Evolutionary conservation across 306 rosid species (phyloP).

Genomic region (Erythrophleum fordii): DNA sequence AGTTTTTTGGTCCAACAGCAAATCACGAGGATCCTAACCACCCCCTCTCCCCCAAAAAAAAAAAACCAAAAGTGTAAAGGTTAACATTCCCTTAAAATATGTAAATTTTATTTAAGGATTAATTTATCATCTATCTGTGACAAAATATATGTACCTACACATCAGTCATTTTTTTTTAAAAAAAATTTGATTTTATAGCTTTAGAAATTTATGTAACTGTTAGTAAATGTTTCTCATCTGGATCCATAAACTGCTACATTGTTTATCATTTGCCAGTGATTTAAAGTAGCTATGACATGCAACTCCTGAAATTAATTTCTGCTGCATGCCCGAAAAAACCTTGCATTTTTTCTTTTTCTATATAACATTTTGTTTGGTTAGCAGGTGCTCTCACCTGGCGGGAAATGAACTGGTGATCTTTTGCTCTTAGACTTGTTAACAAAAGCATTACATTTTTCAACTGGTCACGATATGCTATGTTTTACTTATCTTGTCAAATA

Average conservation of each 20-base stretch:
- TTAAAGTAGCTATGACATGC: conserved; percentile 1
- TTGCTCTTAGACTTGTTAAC: too few relatives aligned
- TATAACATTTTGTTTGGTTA: background rate
- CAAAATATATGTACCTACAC: conserved; percentile 21
- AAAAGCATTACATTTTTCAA: conserved; percentile 21
- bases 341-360: background rate
- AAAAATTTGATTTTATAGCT: conserved; percentile 16
- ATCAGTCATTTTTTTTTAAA: conserved; percentile 17
- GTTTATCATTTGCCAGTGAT: background rate
- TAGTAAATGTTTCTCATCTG: conserved; percentile 1
- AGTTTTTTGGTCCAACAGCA: too few relatives aligned
- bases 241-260: conserved; percentile 2
- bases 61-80: background rate
- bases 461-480: conserved; percentile 8
- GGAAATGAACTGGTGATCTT: too few relatives aligned
- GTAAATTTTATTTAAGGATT: background rate
- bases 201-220: conserved; percentile 27
- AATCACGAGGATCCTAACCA: too few relatives aligned
- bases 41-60: too few relatives aligned
- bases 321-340: background rate
- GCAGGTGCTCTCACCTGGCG: too few relatives aligned
- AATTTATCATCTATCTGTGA: conserved; percentile 9
- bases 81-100: background rate
- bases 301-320: background rate
- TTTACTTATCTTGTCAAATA: conserved; percentile 26